phyloP scores from a whole-genome alignment of 2,329 filamentous ascomycete species.

The Colletotrichum sp. region DNA sequence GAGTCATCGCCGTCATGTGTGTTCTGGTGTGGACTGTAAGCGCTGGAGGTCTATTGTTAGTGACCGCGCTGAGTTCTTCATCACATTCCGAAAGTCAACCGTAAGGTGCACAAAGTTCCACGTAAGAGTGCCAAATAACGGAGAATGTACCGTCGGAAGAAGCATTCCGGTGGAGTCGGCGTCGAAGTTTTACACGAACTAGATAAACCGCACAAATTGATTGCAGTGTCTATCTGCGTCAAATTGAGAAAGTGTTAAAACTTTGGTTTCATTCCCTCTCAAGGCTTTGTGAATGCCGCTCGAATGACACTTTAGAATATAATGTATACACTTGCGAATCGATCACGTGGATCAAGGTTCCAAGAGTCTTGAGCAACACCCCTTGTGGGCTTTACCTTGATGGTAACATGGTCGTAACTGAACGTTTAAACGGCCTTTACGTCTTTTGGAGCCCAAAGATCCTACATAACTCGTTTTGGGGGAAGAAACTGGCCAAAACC shows the following conservation, averaged over 20 bases:
- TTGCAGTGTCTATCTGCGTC: background rate
- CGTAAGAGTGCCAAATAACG: background rate
- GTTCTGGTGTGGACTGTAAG: background rate
- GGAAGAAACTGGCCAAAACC: background rate
- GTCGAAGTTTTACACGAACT: background rate
- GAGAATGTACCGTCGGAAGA: background rate
- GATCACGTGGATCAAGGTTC: background rate
- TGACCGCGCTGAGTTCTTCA: background rate
- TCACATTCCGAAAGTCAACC: background rate
- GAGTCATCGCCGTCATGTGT: background rate
- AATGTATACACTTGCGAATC: background rate
- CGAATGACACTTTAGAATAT: background rate
- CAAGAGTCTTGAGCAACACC: background rate
- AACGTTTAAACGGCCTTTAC: rapidly evolving
- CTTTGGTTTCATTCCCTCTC: background rate
- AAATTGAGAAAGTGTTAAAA: background rate
- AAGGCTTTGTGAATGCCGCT: background rate
- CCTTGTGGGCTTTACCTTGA: background rate
- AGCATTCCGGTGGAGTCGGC: background rate
- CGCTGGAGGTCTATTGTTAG: background rate
- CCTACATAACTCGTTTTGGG: background rate
- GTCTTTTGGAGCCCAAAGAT: background rate
- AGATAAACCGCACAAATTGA: background rate
- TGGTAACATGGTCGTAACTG: background rate
- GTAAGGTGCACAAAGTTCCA: background rate